Conservation (phyloP, 1,284 basidiomycete genomes). For the Ceratobasidium sp. region DNA sequence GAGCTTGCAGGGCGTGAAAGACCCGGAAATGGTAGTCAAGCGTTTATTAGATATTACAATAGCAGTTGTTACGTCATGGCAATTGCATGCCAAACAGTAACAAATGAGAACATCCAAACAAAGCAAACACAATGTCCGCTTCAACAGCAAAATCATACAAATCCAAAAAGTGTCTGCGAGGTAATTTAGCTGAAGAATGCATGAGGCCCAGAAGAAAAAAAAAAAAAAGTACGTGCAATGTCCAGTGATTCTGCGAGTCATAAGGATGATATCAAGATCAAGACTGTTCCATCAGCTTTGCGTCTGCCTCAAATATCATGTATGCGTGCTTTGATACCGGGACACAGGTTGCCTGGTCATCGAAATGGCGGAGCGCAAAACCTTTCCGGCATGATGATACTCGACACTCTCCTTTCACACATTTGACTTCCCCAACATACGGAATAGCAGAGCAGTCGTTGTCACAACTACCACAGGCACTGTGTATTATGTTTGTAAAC, state of each 20-base stretch:
- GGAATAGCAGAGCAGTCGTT: slow-evolving; percentile 34
- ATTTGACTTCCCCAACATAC: slow-evolving; percentile 19
- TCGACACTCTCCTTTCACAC: slow-evolving; percentile 7
- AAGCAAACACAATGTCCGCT: background rate
- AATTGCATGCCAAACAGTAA: background rate
- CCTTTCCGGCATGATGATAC: slow-evolving; percentile 23
- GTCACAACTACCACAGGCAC: slow-evolving; percentile 31
- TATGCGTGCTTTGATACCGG: slow-evolving; percentile 11
- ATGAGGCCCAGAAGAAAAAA: background rate
- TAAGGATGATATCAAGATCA: background rate
- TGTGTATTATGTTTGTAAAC: background rate
- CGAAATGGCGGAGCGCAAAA: background rate
- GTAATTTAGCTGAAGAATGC: too few species aligned
- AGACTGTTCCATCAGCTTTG: slow-evolving; percentile 7
- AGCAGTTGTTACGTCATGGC: background rate
- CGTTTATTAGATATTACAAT: background rate
- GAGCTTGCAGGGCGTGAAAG: slow-evolving; percentile 15
- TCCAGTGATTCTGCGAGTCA: background rate
- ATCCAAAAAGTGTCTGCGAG: background rate
- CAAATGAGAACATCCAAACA: background rate
- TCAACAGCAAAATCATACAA: background rate
- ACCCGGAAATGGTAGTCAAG: slow-evolving; percentile 30
- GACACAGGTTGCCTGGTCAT: background rate
- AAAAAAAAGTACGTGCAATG: background rate
- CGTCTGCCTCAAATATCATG: slow-evolving; percentile 19